A percentile compares a stretch with the other conserved stretches of the same genome.
Evolutionary conservation across 2,329 filamentous ascomycete species (phyloP).

Genomic region (Dactylellina drechsleri): DNA sequence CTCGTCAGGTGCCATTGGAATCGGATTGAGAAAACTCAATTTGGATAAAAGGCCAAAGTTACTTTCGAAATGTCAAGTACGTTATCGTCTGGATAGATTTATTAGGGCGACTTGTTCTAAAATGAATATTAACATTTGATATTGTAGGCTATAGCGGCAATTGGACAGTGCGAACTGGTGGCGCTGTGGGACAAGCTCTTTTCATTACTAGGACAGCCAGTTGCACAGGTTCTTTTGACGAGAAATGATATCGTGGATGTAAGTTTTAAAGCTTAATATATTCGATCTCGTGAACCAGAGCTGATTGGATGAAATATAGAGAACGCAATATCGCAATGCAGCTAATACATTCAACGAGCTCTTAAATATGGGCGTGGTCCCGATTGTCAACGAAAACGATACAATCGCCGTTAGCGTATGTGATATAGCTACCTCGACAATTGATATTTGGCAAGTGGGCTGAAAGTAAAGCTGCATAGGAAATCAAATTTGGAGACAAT

Average conservation of each 20-base stretch:
- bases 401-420: conserved; percentile 83
- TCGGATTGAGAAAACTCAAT: conserved; percentile 90
- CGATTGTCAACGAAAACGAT: conserved; percentile 99
- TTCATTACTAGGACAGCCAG: conserved; percentile 83
- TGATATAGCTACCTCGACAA: not conserved
- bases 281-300: conserved; percentile 53
- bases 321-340: conserved; percentile 93
- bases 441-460: too few species aligned
- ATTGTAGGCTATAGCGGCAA: conserved; percentile 82
- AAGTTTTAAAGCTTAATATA: conserved; percentile 60
- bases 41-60: conserved; percentile 87
- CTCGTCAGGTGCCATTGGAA: conserved; percentile 95
- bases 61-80: conserved; percentile 83
- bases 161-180: conserved; percentile 94
- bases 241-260: conserved; percentile 96
- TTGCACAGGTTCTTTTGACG: conserved; percentile 93
- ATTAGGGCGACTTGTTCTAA: not conserved
- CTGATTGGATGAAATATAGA: conserved; percentile 63
- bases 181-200: conserved; percentile 96
- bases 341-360: conserved; percentile 93
- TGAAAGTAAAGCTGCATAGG: conserved; percentile 61
- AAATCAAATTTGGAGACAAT: conserved; percentile 99
- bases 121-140: not conserved
- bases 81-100: conserved; percentile 32
- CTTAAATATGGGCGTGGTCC: conserved; percentile 93